Percentiles rank a stretch among this genome's conserved stretches.
Conservation (phyloP, 83 land plant species). For the Thuja plicata region DNA sequence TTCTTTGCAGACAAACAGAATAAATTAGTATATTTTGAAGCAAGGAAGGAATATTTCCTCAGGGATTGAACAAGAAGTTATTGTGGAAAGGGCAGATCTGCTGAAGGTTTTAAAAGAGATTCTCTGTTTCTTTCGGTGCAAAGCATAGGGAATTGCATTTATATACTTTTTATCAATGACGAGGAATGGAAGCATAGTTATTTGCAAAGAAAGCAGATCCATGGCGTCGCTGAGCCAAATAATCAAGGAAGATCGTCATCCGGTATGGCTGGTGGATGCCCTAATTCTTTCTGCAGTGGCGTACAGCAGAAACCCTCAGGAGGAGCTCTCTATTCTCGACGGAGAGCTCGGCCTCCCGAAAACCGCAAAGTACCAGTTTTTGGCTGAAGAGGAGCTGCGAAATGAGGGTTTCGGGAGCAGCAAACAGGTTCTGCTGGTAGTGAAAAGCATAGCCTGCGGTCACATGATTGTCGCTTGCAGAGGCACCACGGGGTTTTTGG, state of each 20-base stretch:
- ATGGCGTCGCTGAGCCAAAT: conserved; percentile 37
- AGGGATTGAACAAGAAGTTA: too few relatives aligned
- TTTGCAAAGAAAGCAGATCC: background rate
- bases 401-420: conserved; percentile 24
- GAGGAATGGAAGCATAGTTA: background rate
- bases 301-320: conserved; percentile 27
- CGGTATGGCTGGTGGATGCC: conserved; percentile 43
- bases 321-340: conserved; percentile 24
- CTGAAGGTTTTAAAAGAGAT: too few relatives aligned
- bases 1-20: too few relatives aligned
- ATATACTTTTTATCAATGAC: background rate
- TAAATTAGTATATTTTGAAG: too few relatives aligned
- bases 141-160: too few relatives aligned
- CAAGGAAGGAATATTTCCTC: too few relatives aligned
- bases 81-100: too few relatives aligned
- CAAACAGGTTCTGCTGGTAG: conserved; percentile 33
- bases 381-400: conserved; percentile 29
- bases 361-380: conserved; percentile 27
- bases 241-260: conserved; percentile 41
- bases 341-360: conserved; percentile 27
- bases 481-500: conserved; percentile 32
- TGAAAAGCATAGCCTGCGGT: conserved; percentile 16
- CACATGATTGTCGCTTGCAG: conserved; percentile 35
- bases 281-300: conserved; percentile 38
- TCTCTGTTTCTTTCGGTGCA: background rate